Base-by-base conservation (phyloP, 305 asterid genomes). In the Petunia hybrid region DNA sequence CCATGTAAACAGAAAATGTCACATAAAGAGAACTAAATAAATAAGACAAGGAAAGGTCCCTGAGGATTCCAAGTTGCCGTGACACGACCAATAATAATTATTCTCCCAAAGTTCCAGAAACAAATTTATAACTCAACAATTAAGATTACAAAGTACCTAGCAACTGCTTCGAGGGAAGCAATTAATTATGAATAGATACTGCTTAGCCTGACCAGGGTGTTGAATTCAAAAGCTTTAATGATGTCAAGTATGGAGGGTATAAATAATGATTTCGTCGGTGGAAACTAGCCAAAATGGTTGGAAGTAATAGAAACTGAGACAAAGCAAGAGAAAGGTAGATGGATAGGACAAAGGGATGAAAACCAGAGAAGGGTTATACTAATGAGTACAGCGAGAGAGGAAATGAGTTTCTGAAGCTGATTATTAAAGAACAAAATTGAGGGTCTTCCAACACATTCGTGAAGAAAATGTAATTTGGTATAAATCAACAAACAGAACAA, bases 341-440 rank as follows among this genome's bases (percentile, higher is more conserved):
- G 61, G 77, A 46, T 71, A 46, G 43, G 35, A 48, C 77, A 48
- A 71, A 35, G 4, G 31, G 35, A 48, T 31, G 43, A 71, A 71
- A 46, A 31, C 12, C 31, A 70, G 31, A 2, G 31, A 31, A 71
- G 12, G 62, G 35, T 51, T 71, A 70, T 31, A 31, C 10, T 71
- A 61, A 46, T 71, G 77, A 71, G 77, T 71, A 48, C 77, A 1
- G 77, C 60, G 77, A 71, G 77, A 70, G 61, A 46, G 61, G 59
- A 48, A 9, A 31, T 10, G 46, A 46, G 61, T 46, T 31, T 71
- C n/a, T 46, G 43, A 71, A 71, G 35, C 35, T 10, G 13, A 12
- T 38, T 35, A 51, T 38, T 51, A 59, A 73, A 35, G 45, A 51
- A 73, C 63, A 73, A 8, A 71, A 51, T 51, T 73, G 48, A 48